Conservation (phyloP, 345 rosid genomes). For the Toxicodendron radicans region DNA sequence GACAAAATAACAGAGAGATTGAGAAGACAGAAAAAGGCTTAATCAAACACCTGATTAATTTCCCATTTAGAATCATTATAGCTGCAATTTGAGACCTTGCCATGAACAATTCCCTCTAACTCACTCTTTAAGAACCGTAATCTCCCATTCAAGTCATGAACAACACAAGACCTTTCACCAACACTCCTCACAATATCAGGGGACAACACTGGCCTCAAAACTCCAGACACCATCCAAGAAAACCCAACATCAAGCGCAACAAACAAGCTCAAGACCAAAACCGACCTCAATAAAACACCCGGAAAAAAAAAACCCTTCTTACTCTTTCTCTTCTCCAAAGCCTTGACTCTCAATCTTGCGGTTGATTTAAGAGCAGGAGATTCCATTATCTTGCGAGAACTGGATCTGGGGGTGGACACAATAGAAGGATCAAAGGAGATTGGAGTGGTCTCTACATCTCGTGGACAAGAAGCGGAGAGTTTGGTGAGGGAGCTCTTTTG, state of each 20-base stretch:
- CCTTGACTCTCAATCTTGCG: conserved; percentile 27
- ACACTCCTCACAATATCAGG: conserved; percentile 42
- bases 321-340: conserved; percentile 26
- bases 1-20: neutral
- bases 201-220: conserved; percentile 45
- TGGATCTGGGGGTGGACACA: conserved; percentile 61
- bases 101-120: conserved; percentile 33
- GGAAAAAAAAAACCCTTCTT: neutral
- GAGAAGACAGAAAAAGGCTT: neutral
- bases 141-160: conserved; percentile 37
- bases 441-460: conserved; percentile 42
- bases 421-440: conserved; percentile 47
- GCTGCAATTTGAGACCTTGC: conserved; percentile 54
- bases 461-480: conserved; percentile 42
- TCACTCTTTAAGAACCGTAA: conserved; percentile 54
- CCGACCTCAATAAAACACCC: conserved; percentile 25
- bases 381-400: conserved; percentile 26
- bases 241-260: conserved; percentile 48
- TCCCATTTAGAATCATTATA: conserved; percentile 53
- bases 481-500: conserved; percentile 71
- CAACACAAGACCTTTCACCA: conserved; percentile 49
- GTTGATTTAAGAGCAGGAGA: conserved; percentile 49
- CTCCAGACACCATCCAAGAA: conserved; percentile 33
- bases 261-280: conserved; percentile 40
- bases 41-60: conserved; percentile 52